phyloP scores from a whole-genome alignment of 2,329 filamentous ascomycete species.

The Monilinia polystroma region DNA sequence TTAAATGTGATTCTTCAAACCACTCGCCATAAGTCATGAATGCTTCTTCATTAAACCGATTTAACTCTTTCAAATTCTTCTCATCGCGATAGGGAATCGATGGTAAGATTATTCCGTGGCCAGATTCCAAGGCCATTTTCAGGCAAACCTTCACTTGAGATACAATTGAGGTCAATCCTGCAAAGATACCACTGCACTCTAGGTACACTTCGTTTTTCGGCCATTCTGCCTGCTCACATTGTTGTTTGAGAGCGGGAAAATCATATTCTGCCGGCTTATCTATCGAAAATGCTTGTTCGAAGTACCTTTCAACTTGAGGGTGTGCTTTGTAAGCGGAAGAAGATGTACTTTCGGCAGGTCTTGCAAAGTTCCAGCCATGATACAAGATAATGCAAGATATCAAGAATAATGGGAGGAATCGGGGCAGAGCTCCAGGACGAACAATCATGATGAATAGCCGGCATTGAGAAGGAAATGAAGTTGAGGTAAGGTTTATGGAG shows the following conservation, averaged over 20 bases:
- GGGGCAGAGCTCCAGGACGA: conserved; percentile 13
- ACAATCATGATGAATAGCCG: conserved; percentile 9
- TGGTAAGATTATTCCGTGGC: conserved; percentile 39
- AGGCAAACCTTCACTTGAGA: conserved; percentile 42
- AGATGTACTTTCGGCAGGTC: not conserved
- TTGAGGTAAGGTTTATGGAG: conserved; percentile 5
- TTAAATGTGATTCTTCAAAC: conserved; percentile 41
- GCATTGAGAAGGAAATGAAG: conserved; percentile 14
- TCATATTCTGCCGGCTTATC: conserved; percentile 28
- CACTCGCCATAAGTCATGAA: conserved; percentile 41
- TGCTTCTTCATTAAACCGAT: conserved; percentile 39
- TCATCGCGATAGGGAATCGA: conserved; percentile 41
- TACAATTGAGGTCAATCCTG: conserved; percentile 41
- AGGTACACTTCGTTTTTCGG: conserved; percentile 38
- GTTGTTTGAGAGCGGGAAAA: conserved; percentile 33
- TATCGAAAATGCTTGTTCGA: conserved; percentile 40
- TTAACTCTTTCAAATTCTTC: conserved; percentile 39
- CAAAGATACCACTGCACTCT: conserved; percentile 39
- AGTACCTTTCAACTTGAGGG: conserved; percentile 31
- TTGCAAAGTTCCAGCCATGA: conserved; percentile 7
- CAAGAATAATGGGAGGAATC: conserved; percentile 8
- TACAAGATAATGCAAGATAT: conserved; percentile 13
- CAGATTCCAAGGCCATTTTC: conserved; percentile 42
- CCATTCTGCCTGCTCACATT: conserved; percentile 32
- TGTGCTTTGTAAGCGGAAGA: not conserved